A percentile compares a stretch with the other conserved stretches of the same genome.
These are phyloP conservation scores for Penicillium salamii DNA, from an alignment of 495 filamentous ascomycete genomes.

Conservation along the genomic window DNA sequence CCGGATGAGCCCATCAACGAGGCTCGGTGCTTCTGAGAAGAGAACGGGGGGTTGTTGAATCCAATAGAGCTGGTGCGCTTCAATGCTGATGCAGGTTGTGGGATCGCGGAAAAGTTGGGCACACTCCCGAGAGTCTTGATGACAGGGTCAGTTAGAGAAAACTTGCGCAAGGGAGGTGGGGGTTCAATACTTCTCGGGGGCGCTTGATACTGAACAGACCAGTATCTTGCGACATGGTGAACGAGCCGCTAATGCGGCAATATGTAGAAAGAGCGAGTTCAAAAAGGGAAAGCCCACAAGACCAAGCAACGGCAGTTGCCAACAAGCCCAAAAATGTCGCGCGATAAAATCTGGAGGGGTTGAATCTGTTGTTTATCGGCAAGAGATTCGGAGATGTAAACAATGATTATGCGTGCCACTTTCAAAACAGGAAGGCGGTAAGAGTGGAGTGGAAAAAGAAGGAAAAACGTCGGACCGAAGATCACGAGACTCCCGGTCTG, in stretches of 20 bases:
- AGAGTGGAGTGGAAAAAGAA: background rate
- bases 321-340: slow-evolving; percentile 7
- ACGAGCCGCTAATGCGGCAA: slow-evolving; percentile 34
- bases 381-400: slow-evolving; percentile 23
- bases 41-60: slow-evolving; percentile 59
- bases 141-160: slow-evolving; percentile 13
- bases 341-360: slow-evolving; percentile 13
- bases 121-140: slow-evolving; percentile 73
- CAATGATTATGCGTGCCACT: slow-evolving; percentile 24
- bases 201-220: slow-evolving; percentile 71
- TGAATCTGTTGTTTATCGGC: slow-evolving; percentile 17
- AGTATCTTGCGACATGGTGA: slow-evolving; percentile 68
- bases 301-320: background rate
- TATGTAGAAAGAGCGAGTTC: background rate
- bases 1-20: slow-evolving; percentile 85
- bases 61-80: slow-evolving; percentile 88
- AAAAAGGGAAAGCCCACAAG: background rate
- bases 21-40: slow-evolving; percentile 72
- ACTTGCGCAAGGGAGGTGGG: slow-evolving; percentile 6
- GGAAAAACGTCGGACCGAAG: slow-evolving; percentile 21
- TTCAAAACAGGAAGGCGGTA: slow-evolving; percentile 35
- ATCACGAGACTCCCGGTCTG: slow-evolving; percentile 41
- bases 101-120: slow-evolving; percentile 75
- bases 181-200: slow-evolving; percentile 62
- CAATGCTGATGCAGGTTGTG: slow-evolving; percentile 89